phyloP scores from a whole-genome alignment of 108 stramenopile genomes.

The Chaetoceros muelleri region DNA sequence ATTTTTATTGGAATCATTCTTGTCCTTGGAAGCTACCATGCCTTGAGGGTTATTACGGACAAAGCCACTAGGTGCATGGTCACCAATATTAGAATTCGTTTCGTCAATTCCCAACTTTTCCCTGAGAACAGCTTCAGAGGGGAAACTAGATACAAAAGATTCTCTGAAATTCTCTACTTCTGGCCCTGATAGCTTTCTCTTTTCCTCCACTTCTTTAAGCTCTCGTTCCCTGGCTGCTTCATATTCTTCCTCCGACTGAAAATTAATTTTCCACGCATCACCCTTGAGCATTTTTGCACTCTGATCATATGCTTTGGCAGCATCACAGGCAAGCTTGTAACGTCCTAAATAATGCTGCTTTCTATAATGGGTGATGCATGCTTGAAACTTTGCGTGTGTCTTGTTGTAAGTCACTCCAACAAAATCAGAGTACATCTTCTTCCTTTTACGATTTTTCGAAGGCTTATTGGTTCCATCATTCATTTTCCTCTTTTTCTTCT shows the following conservation, averaged over 20 bases:
- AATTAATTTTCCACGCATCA: conserved; percentile 30
- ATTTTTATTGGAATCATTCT: no score
- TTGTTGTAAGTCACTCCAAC: conserved; percentile 44
- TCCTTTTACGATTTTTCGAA: conserved; percentile 11
- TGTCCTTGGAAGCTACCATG: no score
- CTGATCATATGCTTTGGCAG: conserved; percentile 36
- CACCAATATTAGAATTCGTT: no score
- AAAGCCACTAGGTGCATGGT: no score
- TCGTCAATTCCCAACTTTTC: neutral
- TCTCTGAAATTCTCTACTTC: neutral
- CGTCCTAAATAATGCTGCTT: conserved; percentile 37
- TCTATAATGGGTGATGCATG: conserved; percentile 37
- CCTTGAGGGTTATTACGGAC: no score
- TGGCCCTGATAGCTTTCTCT: neutral
- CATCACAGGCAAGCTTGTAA: conserved; percentile 33
- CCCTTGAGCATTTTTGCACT: conserved; percentile 33
- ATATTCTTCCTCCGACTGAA: conserved; percentile 19
- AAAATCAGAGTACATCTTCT: conserved; percentile 43
- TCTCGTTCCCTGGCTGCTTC: conserved; percentile 21
- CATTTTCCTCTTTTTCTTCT: neutral
- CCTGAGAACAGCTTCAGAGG: neutral
- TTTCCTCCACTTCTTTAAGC: neutral
- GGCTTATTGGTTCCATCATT: conserved; percentile 1
- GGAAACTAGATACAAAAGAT: neutral
- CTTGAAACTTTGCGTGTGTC: conserved; percentile 42